Conservation (phyloP, 805 yeast species). For the Candida ponderosae region DNA sequence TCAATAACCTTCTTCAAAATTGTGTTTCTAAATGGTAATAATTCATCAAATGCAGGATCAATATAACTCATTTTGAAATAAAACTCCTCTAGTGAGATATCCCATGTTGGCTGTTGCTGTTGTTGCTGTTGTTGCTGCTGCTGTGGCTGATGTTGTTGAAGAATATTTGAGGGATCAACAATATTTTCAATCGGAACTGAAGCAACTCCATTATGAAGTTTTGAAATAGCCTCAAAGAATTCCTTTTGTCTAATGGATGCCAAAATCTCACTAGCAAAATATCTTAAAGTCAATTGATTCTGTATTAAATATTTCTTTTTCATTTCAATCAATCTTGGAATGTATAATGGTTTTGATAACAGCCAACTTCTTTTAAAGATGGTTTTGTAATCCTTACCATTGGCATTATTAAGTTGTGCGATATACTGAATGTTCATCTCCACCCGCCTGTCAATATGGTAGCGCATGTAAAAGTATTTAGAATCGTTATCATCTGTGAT, state of each 20-base stretch:
- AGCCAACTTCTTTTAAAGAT: neutral
- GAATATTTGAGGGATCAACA: no score
- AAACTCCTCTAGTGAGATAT: slow-evolving; percentile 6
- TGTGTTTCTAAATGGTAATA: slow-evolving; percentile 8
- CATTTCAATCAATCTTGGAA: neutral
- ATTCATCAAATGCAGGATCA: slow-evolving; percentile 13
- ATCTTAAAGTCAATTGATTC: neutral
- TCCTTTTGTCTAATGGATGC: neutral
- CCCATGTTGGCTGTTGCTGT: neutral
- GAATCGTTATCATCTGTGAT: slow-evolving; percentile 1
- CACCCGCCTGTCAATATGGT: slow-evolving; percentile 7
- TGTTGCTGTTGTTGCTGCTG: neutral
- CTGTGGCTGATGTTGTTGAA: neutral
- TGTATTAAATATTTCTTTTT: no score
- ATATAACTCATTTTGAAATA: slow-evolving; percentile 4
- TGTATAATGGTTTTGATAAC: neutral
- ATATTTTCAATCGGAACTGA: no score
- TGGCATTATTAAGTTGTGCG: slow-evolving; percentile 2
- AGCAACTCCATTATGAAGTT: neutral
- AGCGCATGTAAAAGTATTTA: slow-evolving; percentile 2
- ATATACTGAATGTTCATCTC: slow-evolving; percentile 3
- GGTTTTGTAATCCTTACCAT: neutral
- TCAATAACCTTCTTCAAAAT: slow-evolving; percentile 1
- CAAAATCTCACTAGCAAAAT: neutral
- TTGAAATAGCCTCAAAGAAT: neutral